Base-by-base conservation (phyloP, 352 stramenopile species). In the Achlya hypogyna region DNA sequence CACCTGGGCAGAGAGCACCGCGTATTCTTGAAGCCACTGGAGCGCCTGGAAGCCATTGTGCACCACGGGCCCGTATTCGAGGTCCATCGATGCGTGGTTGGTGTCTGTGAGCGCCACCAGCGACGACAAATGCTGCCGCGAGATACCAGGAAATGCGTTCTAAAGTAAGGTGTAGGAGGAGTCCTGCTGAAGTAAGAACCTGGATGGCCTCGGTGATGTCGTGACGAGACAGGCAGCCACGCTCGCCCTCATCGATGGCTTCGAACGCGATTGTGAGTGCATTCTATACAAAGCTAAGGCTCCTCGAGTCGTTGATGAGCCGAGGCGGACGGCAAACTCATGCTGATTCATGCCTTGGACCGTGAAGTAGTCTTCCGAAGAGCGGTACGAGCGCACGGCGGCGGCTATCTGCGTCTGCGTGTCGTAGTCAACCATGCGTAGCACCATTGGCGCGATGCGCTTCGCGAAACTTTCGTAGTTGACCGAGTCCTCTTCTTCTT, bases 11-110 rank as follows among this genome's bases (percentile, higher is more conserved):
- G 22, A 25, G 8, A 64, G 27, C 12, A 38, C 54, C 31, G 87
- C 82, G 65, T 93, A 93, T 65, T 93, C 82, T 58, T 93, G 78
- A 20, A 93, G 74, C 65, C 87, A 88, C 71, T 93, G 82, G 23
- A 91, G 63, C 32, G 78, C 75, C 56, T 87, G 81, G 69, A 91
- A 93, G 6, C 74, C 81, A 23, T 79, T 89, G 72, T 84, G 78
- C 20, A 73, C 77, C 35, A 89, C 79, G 43, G 87, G 70, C 23
- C 72, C 75, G 71, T 89, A 91, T 66, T 93, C 78, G 22, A 89
- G 71, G 31, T 91, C 81, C 74, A 65, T 89, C 77, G 1, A 75
- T 10, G 12, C 38, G 1, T 10, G 2, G 2, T n/a, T 45, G 12
- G 38, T 69, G 27, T 89, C 77, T 25, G 81, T 75, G 16, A 93